Evolutionary conservation across 495 filamentous ascomycete species (phyloP).

Genomic region (Apiosordaria backusii): DNA sequence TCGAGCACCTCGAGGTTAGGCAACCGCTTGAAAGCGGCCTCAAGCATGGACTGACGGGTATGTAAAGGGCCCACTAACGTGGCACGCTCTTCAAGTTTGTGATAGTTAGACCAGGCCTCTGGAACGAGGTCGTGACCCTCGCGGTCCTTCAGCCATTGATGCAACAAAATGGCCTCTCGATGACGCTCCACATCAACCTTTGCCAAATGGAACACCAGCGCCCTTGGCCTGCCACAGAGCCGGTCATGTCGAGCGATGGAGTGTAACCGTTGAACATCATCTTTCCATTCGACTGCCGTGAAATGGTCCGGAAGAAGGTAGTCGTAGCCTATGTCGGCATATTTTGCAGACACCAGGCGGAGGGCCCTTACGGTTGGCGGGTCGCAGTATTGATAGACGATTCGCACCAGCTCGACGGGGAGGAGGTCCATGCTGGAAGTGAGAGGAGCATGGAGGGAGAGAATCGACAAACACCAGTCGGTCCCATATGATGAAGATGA

Average conservation of each 20-base stretch:
- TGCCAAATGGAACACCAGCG: constrained; percentile 45
- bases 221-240: constrained; percentile 38
- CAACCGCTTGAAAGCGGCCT: constrained; percentile 41
- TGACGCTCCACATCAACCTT: constrained; percentile 42
- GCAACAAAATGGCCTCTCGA: constrained; percentile 38
- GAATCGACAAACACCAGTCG: not conserved
- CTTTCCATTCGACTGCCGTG: constrained; percentile 43
- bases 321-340: constrained; percentile 46
- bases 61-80: constrained; percentile 38
- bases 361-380: constrained; percentile 36
- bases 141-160: constrained; percentile 42
- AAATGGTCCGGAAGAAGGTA: constrained; percentile 41
- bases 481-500: not conserved
- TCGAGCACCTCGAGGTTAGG: constrained; percentile 44
- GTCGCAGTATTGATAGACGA: constrained; percentile 46
- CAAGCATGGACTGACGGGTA: constrained; percentile 36
- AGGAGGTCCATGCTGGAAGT: constrained; percentile 34
- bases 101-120: constrained; percentile 36
- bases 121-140: constrained; percentile 38
- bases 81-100: constrained; percentile 37
- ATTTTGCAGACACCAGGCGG: constrained; percentile 35
- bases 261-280: constrained; percentile 45
- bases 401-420: constrained; percentile 47
- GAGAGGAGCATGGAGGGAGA: not conserved
- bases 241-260: constrained; percentile 43